A percentile compares a stretch with the other conserved stretches of the same genome.
Evolutionary conservation across 129 eudicot species (phyloP).

Genomic region (Artemisia tridentata): DNA sequence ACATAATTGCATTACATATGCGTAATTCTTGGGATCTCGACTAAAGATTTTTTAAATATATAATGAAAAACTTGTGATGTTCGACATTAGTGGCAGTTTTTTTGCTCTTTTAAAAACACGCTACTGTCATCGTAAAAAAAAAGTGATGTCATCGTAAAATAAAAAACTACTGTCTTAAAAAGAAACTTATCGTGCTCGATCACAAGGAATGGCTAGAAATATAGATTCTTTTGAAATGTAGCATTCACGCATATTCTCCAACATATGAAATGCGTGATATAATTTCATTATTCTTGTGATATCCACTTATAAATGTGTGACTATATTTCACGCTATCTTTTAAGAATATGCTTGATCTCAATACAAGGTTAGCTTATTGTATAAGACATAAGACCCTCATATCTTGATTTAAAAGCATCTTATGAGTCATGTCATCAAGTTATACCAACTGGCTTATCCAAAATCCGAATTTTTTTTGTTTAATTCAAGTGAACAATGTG

Average conservation of each 20-base stretch:
- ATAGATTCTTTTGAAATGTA: slow-evolving; percentile 5
- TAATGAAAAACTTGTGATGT: no score
- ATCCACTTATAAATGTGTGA: background rate
- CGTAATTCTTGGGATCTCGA: no score
- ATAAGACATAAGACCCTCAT: background rate
- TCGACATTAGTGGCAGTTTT: no score
- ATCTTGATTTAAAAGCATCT: background rate
- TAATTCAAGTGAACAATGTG: background rate
- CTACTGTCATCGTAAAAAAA: no score
- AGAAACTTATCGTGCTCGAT: background rate
- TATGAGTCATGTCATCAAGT: no score
- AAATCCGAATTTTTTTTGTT: background rate
- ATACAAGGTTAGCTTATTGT: background rate
- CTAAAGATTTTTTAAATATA: no score
- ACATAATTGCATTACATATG: no score
- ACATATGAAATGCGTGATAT: background rate
- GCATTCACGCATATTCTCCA: background rate
- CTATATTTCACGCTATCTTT: background rate
- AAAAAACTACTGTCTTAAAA: no score
- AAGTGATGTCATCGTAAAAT: background rate
- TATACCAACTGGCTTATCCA: background rate
- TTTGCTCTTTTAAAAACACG: no score
- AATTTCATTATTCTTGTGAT: background rate
- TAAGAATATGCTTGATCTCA: background rate
- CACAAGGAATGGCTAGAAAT: background rate